These are phyloP conservation scores for Candida nonsorbophila DNA, from an alignment of 805 yeast genomes.

Conservation along the genomic window DNA sequence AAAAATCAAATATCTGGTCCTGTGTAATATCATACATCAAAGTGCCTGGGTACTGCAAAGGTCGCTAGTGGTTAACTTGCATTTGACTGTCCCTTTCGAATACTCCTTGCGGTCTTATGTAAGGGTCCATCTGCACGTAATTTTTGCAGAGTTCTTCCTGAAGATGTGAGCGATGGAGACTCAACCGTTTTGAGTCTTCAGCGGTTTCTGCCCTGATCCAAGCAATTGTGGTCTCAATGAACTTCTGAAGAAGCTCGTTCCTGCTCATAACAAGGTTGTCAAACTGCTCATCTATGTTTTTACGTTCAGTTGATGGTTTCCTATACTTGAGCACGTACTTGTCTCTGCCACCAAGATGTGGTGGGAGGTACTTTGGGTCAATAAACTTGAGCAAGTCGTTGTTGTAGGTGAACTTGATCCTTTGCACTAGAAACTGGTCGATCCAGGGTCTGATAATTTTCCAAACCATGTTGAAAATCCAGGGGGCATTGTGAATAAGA, in stretches of 20 bases:
- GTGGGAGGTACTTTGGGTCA: constrained; percentile 52
- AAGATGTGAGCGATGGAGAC: constrained; percentile 46
- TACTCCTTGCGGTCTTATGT: constrained; percentile 65
- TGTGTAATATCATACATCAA: too few relatives aligned
- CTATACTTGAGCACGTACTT: constrained; percentile 49
- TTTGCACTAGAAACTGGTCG: constrained; percentile 90
- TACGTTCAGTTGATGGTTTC: constrained; percentile 55
- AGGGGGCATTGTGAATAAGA: constrained; percentile 88
- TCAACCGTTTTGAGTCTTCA: constrained; percentile 39
- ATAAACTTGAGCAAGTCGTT: constrained; percentile 63
- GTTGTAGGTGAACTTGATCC: constrained; percentile 73
- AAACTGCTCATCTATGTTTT: constrained; percentile 32
- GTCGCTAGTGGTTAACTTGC: too few relatives aligned
- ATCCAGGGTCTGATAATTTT: constrained; percentile 83
- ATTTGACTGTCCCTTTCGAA: constrained; percentile 76
- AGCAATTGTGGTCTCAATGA: constrained; percentile 56
- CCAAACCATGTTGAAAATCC: constrained; percentile 94
- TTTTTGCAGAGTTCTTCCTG: constrained; percentile 51
- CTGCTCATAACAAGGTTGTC: too few relatives aligned
- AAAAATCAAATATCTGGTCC: too few relatives aligned
- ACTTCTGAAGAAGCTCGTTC: constrained; percentile 41
- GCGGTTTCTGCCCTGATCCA: constrained; percentile 65
- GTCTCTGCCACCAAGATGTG: constrained; percentile 67
- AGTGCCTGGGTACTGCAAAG: too few relatives aligned
- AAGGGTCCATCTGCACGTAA: constrained; percentile 69